Base-by-base conservation (phyloP, 768 basidiomycete genomes). In the Dentipellis sp. region DNA sequence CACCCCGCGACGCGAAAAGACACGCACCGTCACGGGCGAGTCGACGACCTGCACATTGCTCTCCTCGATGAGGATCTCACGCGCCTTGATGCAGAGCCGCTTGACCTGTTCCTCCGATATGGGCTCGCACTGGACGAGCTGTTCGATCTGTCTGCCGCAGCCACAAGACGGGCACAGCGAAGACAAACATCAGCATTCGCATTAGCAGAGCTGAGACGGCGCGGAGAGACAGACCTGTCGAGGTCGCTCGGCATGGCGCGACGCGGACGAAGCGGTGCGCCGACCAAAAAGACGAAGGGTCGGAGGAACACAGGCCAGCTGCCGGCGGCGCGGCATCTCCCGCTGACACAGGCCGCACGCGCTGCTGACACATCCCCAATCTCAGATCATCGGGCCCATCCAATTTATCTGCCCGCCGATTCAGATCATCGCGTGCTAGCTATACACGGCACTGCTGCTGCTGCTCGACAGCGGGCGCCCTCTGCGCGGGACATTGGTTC, bases 101-200 rank as follows among this genome's bases (percentile, higher is more conserved):
- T 97, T 97, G 61, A 99, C 97, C 64, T 95, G 86, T 58, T 91
- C 88, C 70, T 99, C 95, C 23, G 93, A 90, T 64, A 99, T 94
- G 56, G 89, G 88, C 65, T 97, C 91, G 72, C 95, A 98, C 57
- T 88, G 87, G 67, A 84, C 82, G 51, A 98, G 82, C 68, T 95
- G 94, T 61, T 86, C 91, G 58, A 98, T 97, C 76, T 97, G 94
- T 67, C 94, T 97, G 70, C 10, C n/a, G 19, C 47, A 21, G 1
- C 19, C 5, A n/a, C 10, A 10, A 22, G 7, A 29, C 38, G 58
- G 34, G 36, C 47, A 45, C 12, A 34, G 49, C 46, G 39, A 39
- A 23, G n/a, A 48, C 29, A 6, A 29, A 29, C 3, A 29, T 29
- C 6, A 29, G 29, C 3, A 29, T 29, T 3, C 3, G 29, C 3